Evolutionary conservation across 2,329 filamentous ascomycete genomes (phyloP).

Genomic region (Leptodontidium sp.): DNA sequence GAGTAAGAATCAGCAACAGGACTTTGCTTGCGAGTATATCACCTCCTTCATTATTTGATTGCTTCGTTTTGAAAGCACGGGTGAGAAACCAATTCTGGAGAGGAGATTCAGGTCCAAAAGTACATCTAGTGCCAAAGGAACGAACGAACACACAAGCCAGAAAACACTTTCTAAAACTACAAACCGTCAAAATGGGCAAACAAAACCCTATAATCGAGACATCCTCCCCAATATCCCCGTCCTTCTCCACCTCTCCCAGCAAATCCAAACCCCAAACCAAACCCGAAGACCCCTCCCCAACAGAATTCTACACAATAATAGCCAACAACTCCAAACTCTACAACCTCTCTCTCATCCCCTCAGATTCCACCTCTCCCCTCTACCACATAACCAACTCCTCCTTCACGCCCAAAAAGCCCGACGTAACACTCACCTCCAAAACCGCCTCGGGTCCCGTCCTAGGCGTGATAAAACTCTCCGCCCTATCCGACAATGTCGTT

Average conservation of each 20-base stretch:
- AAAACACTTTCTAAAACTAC: not conserved
- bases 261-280: too few species aligned
- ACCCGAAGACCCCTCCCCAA: not conserved
- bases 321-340: conserved; percentile 1
- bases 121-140: not conserved
- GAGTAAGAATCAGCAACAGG: not conserved
- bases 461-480: conserved; percentile 20
- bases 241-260: not conserved
- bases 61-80: too few species aligned
- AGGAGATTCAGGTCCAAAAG: not conserved
- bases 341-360: conserved; percentile 1
- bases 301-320: not conserved
- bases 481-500: conserved; percentile 10
- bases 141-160: not conserved
- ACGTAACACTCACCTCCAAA: conserved; percentile 16
- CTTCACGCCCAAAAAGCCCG: conserved; percentile 22
- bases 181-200: not conserved
- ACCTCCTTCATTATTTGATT: too few species aligned
- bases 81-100: not conserved
- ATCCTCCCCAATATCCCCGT: not conserved
- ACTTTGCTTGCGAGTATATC: not conserved
- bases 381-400: conserved; percentile 22
- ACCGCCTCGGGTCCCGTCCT: conserved; percentile 6
- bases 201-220: not conserved
- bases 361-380: not conserved